Evolutionary conservation across 192 early-diverging fungal species (phyloP).

Genomic region (Chytriomyces sp.): DNA sequence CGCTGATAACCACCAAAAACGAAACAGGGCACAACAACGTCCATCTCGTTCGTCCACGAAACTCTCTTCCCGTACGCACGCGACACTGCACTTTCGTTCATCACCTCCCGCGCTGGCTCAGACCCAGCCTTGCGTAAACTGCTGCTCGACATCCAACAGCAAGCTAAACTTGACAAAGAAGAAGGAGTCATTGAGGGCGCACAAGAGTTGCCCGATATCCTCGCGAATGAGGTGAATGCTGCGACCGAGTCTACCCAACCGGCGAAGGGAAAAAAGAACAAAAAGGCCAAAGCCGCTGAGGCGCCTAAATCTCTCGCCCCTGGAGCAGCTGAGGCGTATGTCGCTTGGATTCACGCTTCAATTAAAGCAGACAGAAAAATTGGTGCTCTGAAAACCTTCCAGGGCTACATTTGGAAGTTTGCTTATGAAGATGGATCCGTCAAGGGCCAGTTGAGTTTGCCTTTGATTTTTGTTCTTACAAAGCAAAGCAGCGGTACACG

Average conservation of each 20-base stretch:
- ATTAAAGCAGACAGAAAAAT: slow-evolving; percentile 90
- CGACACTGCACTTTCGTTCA: slow-evolving; percentile 65
- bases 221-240: slow-evolving; percentile 3
- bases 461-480: not conserved
- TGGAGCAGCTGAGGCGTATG: slow-evolving; percentile 54
- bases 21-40: slow-evolving; percentile 89
- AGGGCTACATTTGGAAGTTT: slow-evolving; percentile 94
- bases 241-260: slow-evolving; percentile 6
- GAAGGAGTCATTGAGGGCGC: not conserved
- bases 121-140: slow-evolving; percentile 47
- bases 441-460: slow-evolving; percentile 69
- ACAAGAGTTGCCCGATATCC: not conserved
- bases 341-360: slow-evolving; percentile 78
- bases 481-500: not conserved
- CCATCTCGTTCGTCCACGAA: slow-evolving; percentile 95
- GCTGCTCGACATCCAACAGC: slow-evolving; percentile 58
- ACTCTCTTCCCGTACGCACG: slow-evolving; percentile 88
- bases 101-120: slow-evolving; percentile 61
- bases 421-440: slow-evolving; percentile 82
- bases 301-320: no score
- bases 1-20: not conserved
- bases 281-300: slow-evolving; percentile 32
- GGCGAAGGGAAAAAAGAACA: slow-evolving; percentile 30
- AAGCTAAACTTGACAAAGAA: slow-evolving; percentile 40
- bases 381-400: slow-evolving; percentile 84